Evolutionary conservation across 169 alveolate genomes (phyloP).

Genomic region (Plasmodium gallinaceum): DNA sequence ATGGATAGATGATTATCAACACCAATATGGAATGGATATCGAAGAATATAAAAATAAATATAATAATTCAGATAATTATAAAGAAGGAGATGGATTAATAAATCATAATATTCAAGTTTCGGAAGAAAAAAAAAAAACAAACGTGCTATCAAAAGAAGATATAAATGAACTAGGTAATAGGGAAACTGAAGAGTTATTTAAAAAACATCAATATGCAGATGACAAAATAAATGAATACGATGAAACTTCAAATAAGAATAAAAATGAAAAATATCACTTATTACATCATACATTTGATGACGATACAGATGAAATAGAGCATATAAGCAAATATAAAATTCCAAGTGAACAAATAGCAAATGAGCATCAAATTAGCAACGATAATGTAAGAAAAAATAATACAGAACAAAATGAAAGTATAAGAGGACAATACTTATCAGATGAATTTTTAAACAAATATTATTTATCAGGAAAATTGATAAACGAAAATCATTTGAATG

Average conservation of each 20-base stretch:
- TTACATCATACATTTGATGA: too few species aligned
- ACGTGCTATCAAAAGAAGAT: conserved; percentile 7
- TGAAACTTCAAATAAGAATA: background rate
- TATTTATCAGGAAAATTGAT: too few species aligned
- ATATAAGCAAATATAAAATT: conserved; percentile 3
- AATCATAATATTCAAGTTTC: too few species aligned
- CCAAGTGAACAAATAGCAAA: conserved; percentile 4
- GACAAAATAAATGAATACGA: background rate
- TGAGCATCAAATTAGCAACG: too few species aligned
- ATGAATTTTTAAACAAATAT: too few species aligned
- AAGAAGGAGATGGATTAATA: background rate
- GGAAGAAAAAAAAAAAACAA: background rate
- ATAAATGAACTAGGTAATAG: background rate
- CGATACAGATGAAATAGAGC: background rate
- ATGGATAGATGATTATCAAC: background rate
- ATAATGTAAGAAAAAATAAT: too few species aligned
- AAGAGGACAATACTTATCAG: too few species aligned
- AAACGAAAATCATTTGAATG: too few species aligned
- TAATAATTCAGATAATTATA: too few species aligned
- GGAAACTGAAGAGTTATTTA: background rate
- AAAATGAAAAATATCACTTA: too few species aligned
- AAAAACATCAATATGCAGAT: conserved; percentile 1
- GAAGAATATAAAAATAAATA: background rate
- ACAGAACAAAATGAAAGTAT: too few species aligned
- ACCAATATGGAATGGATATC: background rate